phyloP scores from a whole-genome alignment of 106 monocot species.

The Alisma plantagoaquatica region DNA sequence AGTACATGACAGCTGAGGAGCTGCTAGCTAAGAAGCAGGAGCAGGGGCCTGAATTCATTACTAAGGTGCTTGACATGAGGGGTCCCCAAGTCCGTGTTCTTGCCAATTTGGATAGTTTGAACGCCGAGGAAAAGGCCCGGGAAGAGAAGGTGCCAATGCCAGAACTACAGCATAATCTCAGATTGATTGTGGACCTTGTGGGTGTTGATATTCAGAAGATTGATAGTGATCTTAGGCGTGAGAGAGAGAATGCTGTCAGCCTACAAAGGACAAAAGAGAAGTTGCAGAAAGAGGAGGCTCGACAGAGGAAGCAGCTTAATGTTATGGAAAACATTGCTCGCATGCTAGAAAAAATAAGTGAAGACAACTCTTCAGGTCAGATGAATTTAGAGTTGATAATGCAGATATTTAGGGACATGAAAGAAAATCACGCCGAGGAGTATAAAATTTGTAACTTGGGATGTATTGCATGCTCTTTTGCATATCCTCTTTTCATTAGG shows the following conservation, averaged over 20 bases:
- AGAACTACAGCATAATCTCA: conserved; percentile 86
- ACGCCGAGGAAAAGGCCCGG: conserved; percentile 67
- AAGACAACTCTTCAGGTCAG: conserved; percentile 38
- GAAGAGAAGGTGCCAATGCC: conserved; percentile 85
- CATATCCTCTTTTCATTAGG: conserved; percentile 61
- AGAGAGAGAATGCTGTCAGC: conserved; percentile 73
- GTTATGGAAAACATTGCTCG: conserved; percentile 59
- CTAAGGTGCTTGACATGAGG: conserved; percentile 93
- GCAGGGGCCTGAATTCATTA: conserved; percentile 50
- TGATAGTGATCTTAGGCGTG: conserved; percentile 65
- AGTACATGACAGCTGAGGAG: conserved; percentile 74
- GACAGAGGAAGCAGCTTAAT: conserved; percentile 62
- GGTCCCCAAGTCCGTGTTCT: conserved; percentile 80
- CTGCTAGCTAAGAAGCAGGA: conserved; percentile 70
- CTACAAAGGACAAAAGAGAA: conserved; percentile 72
- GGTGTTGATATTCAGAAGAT: conserved; percentile 74
- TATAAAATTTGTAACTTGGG: conserved; percentile 77
- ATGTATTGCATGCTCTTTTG: conserved; percentile 61
- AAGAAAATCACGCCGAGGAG: conserved; percentile 51
- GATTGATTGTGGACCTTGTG: conserved; percentile 65
- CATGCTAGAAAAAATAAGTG: conserved; percentile 31
- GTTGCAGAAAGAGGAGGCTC: conserved; percentile 38
- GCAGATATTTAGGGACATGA: conserved; percentile 42
- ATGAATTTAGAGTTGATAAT: conserved; percentile 63
- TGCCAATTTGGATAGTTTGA: conserved; percentile 71